phyloP scores from a whole-genome alignment of 768 basidiomycete genomes.

The Mycena albidolilacea region DNA sequence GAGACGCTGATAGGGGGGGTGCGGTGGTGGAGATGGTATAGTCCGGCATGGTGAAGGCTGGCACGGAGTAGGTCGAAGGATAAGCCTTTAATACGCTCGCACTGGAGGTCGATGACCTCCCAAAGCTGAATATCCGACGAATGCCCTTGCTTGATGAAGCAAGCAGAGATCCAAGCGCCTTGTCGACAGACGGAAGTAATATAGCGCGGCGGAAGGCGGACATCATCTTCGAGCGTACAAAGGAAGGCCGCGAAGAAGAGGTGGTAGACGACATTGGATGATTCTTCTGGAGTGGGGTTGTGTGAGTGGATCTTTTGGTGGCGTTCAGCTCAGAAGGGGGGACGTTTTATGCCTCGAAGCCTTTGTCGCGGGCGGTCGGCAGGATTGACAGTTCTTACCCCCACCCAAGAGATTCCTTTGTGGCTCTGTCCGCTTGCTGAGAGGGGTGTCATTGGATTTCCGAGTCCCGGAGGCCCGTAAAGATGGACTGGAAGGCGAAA shows the following conservation, averaged over 20 bases:
- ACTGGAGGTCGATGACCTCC: not conserved
- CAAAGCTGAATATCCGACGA: slow-evolving; percentile 14
- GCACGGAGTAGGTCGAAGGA: slow-evolving; percentile 18
- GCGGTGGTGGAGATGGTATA: not conserved
- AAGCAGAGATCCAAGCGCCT: slow-evolving; percentile 13
- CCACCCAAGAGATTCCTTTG: not conserved
- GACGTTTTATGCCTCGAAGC: slow-evolving; percentile 26
- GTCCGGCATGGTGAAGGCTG: slow-evolving; percentile 25
- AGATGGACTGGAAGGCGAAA: not conserved
- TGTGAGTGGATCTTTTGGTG: not conserved
- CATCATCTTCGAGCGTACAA: slow-evolving; percentile 19
- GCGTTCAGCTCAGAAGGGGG: not conserved
- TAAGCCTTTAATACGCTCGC: not conserved
- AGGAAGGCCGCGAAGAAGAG: slow-evolving; percentile 12
- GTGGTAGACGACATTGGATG: slow-evolving; percentile 4
- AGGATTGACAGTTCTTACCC: slow-evolving; percentile 13
- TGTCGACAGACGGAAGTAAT: slow-evolving; percentile 3
- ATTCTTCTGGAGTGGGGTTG: not conserved
- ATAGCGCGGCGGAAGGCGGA: slow-evolving; percentile 22
- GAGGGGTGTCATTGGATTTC: not conserved
- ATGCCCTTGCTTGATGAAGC: slow-evolving; percentile 23
- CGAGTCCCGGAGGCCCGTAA: not conserved
- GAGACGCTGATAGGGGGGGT: not conserved
- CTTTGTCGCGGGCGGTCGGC: slow-evolving; percentile 8
- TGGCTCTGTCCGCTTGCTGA: not conserved